Percentiles rank a stretch among this genome's conserved stretches.
Conservation (phyloP, 2,329 filamentous ascomycete genomes). For the Colletotrichum sublineola region DNA sequence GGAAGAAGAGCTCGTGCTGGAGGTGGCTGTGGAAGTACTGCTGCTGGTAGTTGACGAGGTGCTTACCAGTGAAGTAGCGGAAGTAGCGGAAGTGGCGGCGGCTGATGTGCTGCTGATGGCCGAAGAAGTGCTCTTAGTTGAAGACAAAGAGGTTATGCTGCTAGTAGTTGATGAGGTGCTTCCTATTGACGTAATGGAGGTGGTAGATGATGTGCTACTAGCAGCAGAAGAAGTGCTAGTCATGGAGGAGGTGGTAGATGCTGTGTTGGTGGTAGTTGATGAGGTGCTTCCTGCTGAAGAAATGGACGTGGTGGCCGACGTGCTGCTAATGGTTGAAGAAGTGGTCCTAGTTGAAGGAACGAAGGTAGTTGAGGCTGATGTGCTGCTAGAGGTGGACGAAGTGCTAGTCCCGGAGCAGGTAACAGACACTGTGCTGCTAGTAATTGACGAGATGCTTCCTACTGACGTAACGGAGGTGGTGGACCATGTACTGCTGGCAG, state of each 20-base stretch:
- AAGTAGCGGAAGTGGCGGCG: not conserved
- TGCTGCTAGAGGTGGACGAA: not conserved
- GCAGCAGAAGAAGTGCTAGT: not conserved
- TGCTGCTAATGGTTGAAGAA: not conserved
- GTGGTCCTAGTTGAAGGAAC: too few relatives aligned
- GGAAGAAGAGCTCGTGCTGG: not conserved
- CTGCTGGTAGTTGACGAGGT: not conserved
- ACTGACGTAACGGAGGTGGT: not conserved
- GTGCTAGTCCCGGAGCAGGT: not conserved
- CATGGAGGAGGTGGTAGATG: not conserved
- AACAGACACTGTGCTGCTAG: not conserved
- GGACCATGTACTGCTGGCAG: not conserved
- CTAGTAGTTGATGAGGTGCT: slow-evolving; percentile 1
- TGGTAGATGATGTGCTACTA: not conserved
- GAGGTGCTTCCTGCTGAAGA: not conserved
- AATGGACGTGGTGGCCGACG: not conserved
- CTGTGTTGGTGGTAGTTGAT: not conserved
- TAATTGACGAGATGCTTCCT: too few relatives aligned
- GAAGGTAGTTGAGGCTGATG: not conserved
- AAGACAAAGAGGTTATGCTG: not conserved
- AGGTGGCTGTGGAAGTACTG: not conserved
- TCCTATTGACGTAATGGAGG: not conserved
- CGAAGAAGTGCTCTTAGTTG: too few relatives aligned
- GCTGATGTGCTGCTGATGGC: not conserved
- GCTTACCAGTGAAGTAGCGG: too few relatives aligned